Evolutionary conservation across 1,284 basidiomycete genomes (phyloP).

Genomic region (Somion occarium): DNA sequence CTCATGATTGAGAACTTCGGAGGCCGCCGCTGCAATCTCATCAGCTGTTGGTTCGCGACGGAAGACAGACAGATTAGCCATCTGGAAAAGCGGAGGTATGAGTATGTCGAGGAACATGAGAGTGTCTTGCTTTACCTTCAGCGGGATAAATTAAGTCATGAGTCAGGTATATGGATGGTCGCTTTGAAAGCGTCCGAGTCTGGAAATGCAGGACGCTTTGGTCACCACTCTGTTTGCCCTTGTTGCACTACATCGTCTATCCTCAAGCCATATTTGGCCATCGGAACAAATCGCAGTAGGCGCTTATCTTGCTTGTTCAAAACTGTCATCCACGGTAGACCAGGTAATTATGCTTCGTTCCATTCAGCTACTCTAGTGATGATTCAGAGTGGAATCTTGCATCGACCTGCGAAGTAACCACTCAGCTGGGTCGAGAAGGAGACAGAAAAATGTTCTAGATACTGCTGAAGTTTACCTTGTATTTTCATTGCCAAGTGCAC

Average conservation of each 20-base stretch:
- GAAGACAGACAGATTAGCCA: slow-evolving; percentile 13
- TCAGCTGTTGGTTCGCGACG: slow-evolving; percentile 24
- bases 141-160: too few relatives aligned
- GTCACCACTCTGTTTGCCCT: background rate
- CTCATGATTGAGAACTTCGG: slow-evolving; percentile 37
- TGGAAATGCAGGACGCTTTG: too few relatives aligned
- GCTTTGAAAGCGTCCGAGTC: too few relatives aligned
- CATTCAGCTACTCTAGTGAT: slow-evolving; percentile 38
- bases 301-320: background rate
- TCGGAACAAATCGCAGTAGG: background rate
- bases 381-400: slow-evolving; percentile 85
- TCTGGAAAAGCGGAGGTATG: background rate
- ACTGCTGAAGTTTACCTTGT: slow-evolving; percentile 62
- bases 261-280: background rate
- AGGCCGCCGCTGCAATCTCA: slow-evolving; percentile 26
- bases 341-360: background rate
- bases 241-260: background rate
- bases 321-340: background rate
- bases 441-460: slow-evolving; percentile 80
- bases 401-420: slow-evolving; percentile 48
- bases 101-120: too few relatives aligned
- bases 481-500: slow-evolving; percentile 6
- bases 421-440: slow-evolving; percentile 59
- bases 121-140: too few relatives aligned
- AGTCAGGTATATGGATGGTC: background rate